Percentiles rank a stretch among this genome's conserved stretches.
phyloP scores from a whole-genome alignment of 139 green algal species.

The Diplosphaera chodatii region DNA sequence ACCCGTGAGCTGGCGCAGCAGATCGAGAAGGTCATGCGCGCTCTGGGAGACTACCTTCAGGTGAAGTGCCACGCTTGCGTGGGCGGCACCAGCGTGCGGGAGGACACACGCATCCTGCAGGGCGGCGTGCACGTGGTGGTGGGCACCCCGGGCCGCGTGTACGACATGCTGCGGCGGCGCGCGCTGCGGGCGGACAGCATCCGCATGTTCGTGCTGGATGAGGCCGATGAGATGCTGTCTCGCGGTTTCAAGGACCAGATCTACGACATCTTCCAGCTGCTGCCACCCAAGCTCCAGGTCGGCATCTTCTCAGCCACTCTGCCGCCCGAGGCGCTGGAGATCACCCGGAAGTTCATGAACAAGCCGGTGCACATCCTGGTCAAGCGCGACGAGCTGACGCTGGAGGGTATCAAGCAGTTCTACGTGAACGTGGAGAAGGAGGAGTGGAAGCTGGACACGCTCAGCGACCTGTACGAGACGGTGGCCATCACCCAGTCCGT shows the following conservation, averaged over 20 bases:
- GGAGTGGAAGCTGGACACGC: slow-evolving; percentile 99
- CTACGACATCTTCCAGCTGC: slow-evolving; percentile 99
- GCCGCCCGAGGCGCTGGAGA: slow-evolving; percentile 96
- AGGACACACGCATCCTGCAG: slow-evolving; percentile 95
- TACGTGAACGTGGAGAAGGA: slow-evolving; percentile 80
- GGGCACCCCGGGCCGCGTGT: slow-evolving; percentile 95
- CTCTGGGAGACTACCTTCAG: slow-evolving; percentile 96
- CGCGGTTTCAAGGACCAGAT: slow-evolving; percentile 99
- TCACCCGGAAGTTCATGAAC: slow-evolving; percentile 99
- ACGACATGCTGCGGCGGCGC: slow-evolving; percentile 96
- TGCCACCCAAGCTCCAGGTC: slow-evolving; percentile 98
- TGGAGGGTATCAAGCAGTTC: slow-evolving; percentile 99
- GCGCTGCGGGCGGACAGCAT: slow-evolving; percentile 84
- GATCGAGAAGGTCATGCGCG: slow-evolving; percentile 99
- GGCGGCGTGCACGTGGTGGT: slow-evolving; percentile 90
- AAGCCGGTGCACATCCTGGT: slow-evolving; percentile 99
- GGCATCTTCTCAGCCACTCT: slow-evolving; percentile 99
- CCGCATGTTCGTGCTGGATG: slow-evolving; percentile 96
- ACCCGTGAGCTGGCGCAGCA: slow-evolving; percentile 99
- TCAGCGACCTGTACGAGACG: slow-evolving; percentile 99
- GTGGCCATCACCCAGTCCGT: slow-evolving; percentile 99
- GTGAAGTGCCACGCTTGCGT: slow-evolving; percentile 99
- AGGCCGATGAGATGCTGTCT: slow-evolving; percentile 99
- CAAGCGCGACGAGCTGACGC: slow-evolving; percentile 99
- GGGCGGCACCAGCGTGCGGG: slow-evolving; percentile 92